Percentiles rank a stretch among this genome's conserved stretches.
Conservation (phyloP, 1,139 yeast species). For the Suhomyces bolitotheri region DNA sequence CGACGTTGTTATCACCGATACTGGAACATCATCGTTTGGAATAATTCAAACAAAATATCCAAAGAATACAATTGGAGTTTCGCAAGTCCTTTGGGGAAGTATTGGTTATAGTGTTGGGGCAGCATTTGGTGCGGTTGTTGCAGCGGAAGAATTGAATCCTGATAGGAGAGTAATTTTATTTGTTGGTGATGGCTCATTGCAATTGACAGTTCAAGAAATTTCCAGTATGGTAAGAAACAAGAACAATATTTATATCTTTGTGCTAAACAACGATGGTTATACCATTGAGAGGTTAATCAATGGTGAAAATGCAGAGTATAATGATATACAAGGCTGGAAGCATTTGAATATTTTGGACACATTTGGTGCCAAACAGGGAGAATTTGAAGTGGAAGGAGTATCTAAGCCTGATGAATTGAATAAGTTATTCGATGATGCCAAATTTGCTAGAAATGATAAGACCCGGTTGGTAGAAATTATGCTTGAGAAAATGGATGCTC, state of each 20-base stretch:
- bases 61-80: constrained; percentile 32
- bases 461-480: constrained; percentile 76
- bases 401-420: constrained; percentile 66
- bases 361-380: constrained; percentile 61
- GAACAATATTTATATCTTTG: constrained; percentile 74
- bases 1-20: constrained; percentile 35
- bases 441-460: constrained; percentile 58
- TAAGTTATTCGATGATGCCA: constrained; percentile 50
- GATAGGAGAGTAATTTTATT: constrained; percentile 71
- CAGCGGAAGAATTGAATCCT: constrained; percentile 61
- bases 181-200: constrained; percentile 88
- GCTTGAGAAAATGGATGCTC: constrained; percentile 81
- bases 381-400: constrained; percentile 52
- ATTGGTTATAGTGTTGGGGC: constrained; percentile 31
- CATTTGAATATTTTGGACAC: constrained; percentile 64
- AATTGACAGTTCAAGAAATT: constrained; percentile 82
- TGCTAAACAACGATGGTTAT: constrained; percentile 82
- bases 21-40: constrained; percentile 42
- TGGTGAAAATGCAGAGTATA: constrained; percentile 72
- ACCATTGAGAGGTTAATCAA: constrained; percentile 86
- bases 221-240: constrained; percentile 80
- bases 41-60: constrained; percentile 36
- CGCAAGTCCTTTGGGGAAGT: constrained; percentile 37
- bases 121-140: constrained; percentile 27
- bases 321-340: constrained; percentile 80